A percentile compares a stretch with the other conserved stretches of the same genome.
These are phyloP conservation scores for Cadophora luteo-olivacea DNA, from an alignment of 2,329 filamentous ascomycete species.

Conservation along the genomic window DNA sequence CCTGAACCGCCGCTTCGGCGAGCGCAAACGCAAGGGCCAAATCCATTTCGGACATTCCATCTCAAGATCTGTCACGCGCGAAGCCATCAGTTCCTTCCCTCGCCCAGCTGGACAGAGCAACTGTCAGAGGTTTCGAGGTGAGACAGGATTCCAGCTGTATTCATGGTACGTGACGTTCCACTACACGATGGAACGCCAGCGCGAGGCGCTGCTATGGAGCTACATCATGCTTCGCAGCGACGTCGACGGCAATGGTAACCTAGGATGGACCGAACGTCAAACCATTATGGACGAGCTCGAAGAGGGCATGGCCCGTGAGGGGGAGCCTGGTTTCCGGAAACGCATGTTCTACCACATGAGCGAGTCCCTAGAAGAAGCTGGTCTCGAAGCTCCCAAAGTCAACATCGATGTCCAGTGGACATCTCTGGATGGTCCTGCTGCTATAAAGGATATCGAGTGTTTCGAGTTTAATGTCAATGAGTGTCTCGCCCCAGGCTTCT, in stretches of 20 bases:
- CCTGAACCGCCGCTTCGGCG: slow-evolving; percentile 52
- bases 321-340: slow-evolving; percentile 43
- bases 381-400: slow-evolving; percentile 48
- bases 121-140: slow-evolving; percentile 51
- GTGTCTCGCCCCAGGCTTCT: slow-evolving; percentile 51
- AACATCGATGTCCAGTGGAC: slow-evolving; percentile 52
- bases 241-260: slow-evolving; percentile 48
- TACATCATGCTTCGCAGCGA: slow-evolving; percentile 51
- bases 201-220: slow-evolving; percentile 52
- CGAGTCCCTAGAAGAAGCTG: slow-evolving; percentile 46
- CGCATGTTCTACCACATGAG: slow-evolving; percentile 50
- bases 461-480: slow-evolving; percentile 50
- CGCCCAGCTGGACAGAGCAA: slow-evolving; percentile 48
- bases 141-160: slow-evolving; percentile 51
- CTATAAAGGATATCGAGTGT: slow-evolving; percentile 50
- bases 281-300: slow-evolving; percentile 47
- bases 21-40: slow-evolving; percentile 51
- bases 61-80: slow-evolving; percentile 48
- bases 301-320: slow-evolving; percentile 47
- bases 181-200: slow-evolving; percentile 52
- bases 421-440: slow-evolving; percentile 49
- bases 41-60: slow-evolving; percentile 52
- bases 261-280: slow-evolving; percentile 49
- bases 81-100: slow-evolving; percentile 51
- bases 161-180: slow-evolving; percentile 52